Percentiles rank a stretch among this genome's conserved stretches.
These are phyloP conservation scores for Nakaseomyces glabratus DNA, from an alignment of 1,139 yeast species.

Conservation along the genomic window DNA sequence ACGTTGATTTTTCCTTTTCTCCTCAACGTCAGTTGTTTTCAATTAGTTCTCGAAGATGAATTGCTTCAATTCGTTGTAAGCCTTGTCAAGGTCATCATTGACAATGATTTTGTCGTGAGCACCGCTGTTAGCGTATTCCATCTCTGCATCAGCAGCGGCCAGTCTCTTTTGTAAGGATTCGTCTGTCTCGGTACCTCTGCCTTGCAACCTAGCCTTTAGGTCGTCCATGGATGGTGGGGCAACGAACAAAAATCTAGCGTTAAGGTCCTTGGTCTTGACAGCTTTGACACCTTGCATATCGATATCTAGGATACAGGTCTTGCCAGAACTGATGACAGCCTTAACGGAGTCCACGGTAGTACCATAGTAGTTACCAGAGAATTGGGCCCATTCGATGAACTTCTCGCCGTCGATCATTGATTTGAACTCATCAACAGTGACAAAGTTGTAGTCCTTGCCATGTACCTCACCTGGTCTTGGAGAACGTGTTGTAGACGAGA, in stretches of 20 bases:
- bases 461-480: conserved; percentile 89
- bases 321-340: conserved; percentile 43
- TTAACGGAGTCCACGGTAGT: conserved; percentile 80
- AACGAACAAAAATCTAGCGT: conserved; percentile 77
- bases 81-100: conserved; percentile 84
- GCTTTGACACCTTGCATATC: conserved; percentile 98
- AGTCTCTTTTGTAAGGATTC: conserved; percentile 79
- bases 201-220: conserved; percentile 61
- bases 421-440: conserved; percentile 70
- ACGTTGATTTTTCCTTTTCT: no score
- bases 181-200: conserved; percentile 89
- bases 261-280: conserved; percentile 62
- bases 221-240: conserved; percentile 88
- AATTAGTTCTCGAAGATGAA: conserved; percentile 47
- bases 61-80: conserved; percentile 69
- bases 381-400: conserved; percentile 96
- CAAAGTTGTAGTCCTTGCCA: conserved; percentile 85
- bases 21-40: no score
- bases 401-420: conserved; percentile 59
- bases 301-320: conserved; percentile 83
- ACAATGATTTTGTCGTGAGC: conserved; percentile 86
- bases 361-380: conserved; percentile 95
- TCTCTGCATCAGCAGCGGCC: conserved; percentile 75
- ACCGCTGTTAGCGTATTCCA: conserved; percentile 81
- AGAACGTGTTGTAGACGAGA: conserved; percentile 84